Percentiles rank a stretch among this genome's conserved stretches.
These are phyloP conservation scores for Diaporthe velutina DNA, from an alignment of 2,329 filamentous ascomycete genomes.

Conservation along the genomic window DNA sequence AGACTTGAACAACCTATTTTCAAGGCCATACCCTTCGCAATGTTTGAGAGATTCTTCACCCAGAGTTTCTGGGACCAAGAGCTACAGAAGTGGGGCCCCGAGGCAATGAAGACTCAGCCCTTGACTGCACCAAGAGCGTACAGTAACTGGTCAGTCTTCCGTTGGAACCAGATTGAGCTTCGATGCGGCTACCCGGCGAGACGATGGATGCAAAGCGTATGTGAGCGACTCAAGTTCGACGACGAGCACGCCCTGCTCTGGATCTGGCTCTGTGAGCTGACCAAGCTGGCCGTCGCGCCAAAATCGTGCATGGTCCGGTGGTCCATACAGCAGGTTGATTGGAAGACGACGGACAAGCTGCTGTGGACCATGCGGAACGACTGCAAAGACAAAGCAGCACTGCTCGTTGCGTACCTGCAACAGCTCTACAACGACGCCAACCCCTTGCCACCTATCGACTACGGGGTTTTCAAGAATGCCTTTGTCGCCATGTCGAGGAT, in stretches of 20 bases:
- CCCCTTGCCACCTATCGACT: background rate
- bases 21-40: background rate
- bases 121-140: background rate
- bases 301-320: slow-evolving; percentile 2
- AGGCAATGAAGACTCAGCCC: slow-evolving; percentile 26
- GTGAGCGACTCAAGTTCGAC: background rate
- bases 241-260: slow-evolving; percentile 26
- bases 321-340: background rate
- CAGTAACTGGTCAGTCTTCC: background rate
- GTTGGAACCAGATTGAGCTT: background rate
- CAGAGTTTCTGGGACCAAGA: slow-evolving; percentile 34
- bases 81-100: slow-evolving; percentile 6
- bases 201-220: slow-evolving; percentile 1
- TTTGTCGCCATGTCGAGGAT: background rate
- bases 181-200: slow-evolving; percentile 15
- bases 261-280: slow-evolving; percentile 28
- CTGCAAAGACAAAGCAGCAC: background rate
- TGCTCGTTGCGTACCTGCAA: background rate
- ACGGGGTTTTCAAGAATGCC: background rate
- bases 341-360: slow-evolving; percentile 10
- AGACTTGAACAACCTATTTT: background rate
- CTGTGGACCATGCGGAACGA: background rate
- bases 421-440: background rate
- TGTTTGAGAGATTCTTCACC: slow-evolving; percentile 22
- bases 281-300: background rate